phyloP scores from a whole-genome alignment of 805 yeast species.

The Cyberlindnera nakhonratchasimensis region DNA sequence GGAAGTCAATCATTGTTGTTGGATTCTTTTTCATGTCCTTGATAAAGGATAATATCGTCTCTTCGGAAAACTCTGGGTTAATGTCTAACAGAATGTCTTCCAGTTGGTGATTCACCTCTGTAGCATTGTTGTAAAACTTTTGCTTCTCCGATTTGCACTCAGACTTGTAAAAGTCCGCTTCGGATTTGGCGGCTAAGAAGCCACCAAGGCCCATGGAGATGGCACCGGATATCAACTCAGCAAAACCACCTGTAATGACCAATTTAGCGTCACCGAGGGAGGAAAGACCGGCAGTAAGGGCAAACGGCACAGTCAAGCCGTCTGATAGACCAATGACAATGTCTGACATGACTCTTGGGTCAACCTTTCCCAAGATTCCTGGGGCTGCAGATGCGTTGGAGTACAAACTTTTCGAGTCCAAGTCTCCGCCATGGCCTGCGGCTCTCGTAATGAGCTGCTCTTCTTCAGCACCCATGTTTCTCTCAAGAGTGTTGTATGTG shows the following conservation, averaged over 20 bases:
- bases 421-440: neutral
- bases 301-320: constrained; percentile 98
- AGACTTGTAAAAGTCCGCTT: constrained; percentile 66
- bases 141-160: constrained; percentile 71
- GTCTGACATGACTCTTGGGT: constrained; percentile 93
- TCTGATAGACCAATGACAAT: constrained; percentile 91
- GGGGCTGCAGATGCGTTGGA: constrained; percentile 6
- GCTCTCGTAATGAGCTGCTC: constrained; percentile 1
- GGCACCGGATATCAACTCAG: constrained; percentile 95
- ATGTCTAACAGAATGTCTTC: constrained; percentile 78
- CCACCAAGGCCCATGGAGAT: constrained; percentile 99
- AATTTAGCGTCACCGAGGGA: constrained; percentile 84
- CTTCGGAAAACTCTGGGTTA: constrained; percentile 53
- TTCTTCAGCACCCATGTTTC: constrained; percentile 14
- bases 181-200: constrained; percentile 89
- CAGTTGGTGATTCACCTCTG: constrained; percentile 67
- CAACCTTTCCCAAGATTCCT: constrained; percentile 51
- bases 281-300: constrained; percentile 92
- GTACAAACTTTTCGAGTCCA: constrained; percentile 11
- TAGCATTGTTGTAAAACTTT: constrained; percentile 61
- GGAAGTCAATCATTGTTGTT: constrained; percentile 75
- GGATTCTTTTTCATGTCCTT: constrained; percentile 78
- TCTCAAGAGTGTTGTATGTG: constrained; percentile 18
- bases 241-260: constrained; percentile 97
- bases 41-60: constrained; percentile 69